Conservation (phyloP, 176 grass and related monocot genomes). For the Secale cereale region DNA sequence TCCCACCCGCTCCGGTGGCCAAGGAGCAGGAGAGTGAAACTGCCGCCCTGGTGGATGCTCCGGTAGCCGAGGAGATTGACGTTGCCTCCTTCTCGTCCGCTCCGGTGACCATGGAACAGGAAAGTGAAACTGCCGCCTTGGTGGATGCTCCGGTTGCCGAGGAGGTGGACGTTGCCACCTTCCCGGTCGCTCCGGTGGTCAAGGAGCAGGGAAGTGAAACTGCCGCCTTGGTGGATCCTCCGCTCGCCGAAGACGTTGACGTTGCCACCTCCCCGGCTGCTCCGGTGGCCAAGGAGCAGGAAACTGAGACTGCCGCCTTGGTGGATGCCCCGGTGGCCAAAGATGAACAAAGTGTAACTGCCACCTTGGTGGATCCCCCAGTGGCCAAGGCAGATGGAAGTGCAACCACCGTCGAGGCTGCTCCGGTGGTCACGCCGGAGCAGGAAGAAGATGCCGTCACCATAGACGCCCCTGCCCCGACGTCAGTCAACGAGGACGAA, state of each 20-base stretch:
- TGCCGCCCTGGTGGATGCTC: too few species aligned
- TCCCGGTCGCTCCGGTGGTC: background rate
- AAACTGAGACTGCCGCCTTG: background rate
- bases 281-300: background rate
- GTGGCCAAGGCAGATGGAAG: background rate
- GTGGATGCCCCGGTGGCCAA: background rate
- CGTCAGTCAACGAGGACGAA: background rate
- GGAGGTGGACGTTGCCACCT: background rate
- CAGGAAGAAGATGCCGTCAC: background rate
- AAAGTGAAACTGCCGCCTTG: background rate
- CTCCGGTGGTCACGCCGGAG: background rate
- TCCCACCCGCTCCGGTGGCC: background rate
- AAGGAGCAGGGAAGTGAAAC: background rate
- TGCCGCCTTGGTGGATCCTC: background rate
- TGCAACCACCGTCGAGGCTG: background rate
- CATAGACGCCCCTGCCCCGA: background rate
- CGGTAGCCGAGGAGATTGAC: background rate
- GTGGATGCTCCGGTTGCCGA: background rate
- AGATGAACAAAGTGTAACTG: background rate
- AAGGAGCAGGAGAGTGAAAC: background rate
- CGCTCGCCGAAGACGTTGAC: background rate
- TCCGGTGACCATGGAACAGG: background rate
- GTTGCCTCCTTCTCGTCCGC: background rate
- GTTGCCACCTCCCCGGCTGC: background rate
- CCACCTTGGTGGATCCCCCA: background rate